These are phyloP conservation scores for Tulasnella calospora DNA, from an alignment of 768 basidiomycete species.

Conservation along the genomic window DNA sequence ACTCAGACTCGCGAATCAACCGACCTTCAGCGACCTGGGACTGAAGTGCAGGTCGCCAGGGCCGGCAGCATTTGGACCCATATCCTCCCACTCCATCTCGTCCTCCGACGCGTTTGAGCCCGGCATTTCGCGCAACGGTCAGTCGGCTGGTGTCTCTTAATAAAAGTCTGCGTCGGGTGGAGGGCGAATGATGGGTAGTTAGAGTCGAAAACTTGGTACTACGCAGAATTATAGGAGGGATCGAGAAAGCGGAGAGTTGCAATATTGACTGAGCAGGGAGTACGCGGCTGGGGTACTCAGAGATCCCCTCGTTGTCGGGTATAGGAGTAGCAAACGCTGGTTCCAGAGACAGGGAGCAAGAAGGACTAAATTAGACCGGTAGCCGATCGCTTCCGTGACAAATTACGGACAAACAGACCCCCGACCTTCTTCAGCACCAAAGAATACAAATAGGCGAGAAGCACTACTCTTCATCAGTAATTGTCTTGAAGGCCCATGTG, in stretches of 20 bases:
- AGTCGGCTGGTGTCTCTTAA: background rate
- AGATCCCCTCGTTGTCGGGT: background rate
- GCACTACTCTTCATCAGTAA: background rate
- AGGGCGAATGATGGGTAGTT: background rate
- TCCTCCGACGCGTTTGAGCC: constrained; percentile 21
- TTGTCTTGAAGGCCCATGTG: background rate
- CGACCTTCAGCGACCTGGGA: background rate
- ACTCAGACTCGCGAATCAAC: background rate
- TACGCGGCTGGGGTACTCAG: background rate
- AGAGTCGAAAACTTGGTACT: background rate
- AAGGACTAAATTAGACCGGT: background rate
- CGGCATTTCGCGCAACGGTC: background rate
- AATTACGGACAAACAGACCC: background rate
- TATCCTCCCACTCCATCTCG: constrained; percentile 25
- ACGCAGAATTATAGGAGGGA: background rate
- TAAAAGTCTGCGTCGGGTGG: too few relatives aligned
- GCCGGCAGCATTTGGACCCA: background rate
- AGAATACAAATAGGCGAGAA: background rate
- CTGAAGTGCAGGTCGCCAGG: constrained; percentile 8
- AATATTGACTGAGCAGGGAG: background rate
- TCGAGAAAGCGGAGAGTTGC: background rate
- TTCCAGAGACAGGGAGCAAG: background rate
- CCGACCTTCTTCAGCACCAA: background rate
- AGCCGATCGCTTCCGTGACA: background rate
- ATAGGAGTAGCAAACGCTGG: background rate